Base-by-base conservation (phyloP, 2,329 filamentous ascomycete species). In the Beauveria sp. region DNA sequence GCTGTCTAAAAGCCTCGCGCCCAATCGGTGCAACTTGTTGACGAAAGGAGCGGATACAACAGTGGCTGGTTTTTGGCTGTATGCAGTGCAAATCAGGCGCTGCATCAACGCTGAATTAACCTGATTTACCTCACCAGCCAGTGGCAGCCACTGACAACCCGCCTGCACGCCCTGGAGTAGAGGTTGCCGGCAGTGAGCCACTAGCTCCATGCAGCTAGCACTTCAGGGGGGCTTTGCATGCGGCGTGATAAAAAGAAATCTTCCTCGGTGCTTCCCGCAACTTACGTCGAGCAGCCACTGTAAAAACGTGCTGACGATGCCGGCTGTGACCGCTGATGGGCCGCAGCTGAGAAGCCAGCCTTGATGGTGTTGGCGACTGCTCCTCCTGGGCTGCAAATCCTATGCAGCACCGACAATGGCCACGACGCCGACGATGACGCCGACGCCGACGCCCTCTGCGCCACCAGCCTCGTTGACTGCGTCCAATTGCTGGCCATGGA, bases 171-270 rank as follows among this genome's bases (percentile, higher is more conserved):
- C 34, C 34, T 38, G 34, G 34, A 38, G 34, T 16, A 38, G 14
- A 38, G 34, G 34, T 38, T 42, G 49, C 51, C 34, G n/a, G 49
- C 14, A 43, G 20, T 26, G 43, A 58, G 55, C 55, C 55, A 49
- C 28, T 58, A 58, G 55, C 55, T 49, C 20, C 28, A 49, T 58
- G 43, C 55, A 58, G 55, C 53, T 54, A 54, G 51, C 51, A n/a
- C 51, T 28, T n/a, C 38, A n/a, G 9, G 22, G 20, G 20, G 51
- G 24, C 46, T 24, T 26, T 16, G 51, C 5, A 43, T 24, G 22
- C 51, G 24, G 53, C 40, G 53, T 14, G 22, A 22, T 26, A 16
- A 52, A 22, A 50, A 50, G 16, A 50, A 50, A 50, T 38, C 34
- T 16, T 38, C 12, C 5, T 38, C 34, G 34, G 34, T 38, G 34